phyloP scores from a whole-genome alignment of 805 yeast species.

The Lipomyces orientalis region DNA sequence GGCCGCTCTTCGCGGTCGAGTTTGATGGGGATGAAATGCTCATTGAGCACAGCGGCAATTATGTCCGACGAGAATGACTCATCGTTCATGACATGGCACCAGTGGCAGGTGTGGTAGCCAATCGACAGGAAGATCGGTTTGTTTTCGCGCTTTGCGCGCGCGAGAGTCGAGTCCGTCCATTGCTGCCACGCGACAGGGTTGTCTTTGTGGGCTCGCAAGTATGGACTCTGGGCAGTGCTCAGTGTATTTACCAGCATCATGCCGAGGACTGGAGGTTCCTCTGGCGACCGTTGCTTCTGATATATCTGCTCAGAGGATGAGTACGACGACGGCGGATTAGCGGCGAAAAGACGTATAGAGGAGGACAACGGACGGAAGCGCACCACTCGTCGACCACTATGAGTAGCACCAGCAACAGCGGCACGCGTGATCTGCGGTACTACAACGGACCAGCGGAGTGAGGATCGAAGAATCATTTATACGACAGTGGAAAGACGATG shows the following conservation, averaged over 20 bases:
- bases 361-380: not conserved
- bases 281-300: not conserved
- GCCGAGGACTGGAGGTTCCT: conserved; percentile 19
- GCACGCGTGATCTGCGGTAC: not conserved
- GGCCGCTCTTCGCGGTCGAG: conserved; percentile 50
- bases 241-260: conserved; percentile 36
- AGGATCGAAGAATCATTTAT: not conserved
- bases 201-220: conserved; percentile 33
- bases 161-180: conserved; percentile 45
- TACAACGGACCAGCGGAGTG: not conserved
- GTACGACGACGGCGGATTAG: not conserved
- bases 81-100: conserved; percentile 48
- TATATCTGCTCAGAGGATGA: not conserved
- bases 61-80: conserved; percentile 43
- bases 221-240: conserved; percentile 28
- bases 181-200: conserved; percentile 50
- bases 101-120: conserved; percentile 49
- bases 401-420: not conserved
- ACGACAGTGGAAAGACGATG: not conserved
- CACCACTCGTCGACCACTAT: not conserved
- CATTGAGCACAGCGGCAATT: conserved; percentile 44
- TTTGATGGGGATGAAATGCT: conserved; percentile 47
- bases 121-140: conserved; percentile 48
- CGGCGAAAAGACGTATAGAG: not conserved
- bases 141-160: conserved; percentile 42